These are phyloP conservation scores for Gynostemma pentaphyllum DNA, from an alignment of 306 rosid species.

Conservation along the genomic window DNA sequence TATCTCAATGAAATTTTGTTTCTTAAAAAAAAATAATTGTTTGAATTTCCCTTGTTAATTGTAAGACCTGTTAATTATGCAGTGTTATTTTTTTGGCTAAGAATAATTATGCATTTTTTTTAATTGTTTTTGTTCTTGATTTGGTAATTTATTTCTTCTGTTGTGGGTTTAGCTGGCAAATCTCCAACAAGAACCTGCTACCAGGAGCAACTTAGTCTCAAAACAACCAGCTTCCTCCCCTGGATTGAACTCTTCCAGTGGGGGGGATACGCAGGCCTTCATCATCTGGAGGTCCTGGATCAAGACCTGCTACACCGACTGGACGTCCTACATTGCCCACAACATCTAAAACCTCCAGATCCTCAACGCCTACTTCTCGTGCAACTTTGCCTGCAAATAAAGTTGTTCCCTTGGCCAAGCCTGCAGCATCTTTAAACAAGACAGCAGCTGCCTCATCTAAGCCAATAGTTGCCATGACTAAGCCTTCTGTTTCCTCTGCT, in stretches of 20 bases:
- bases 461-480: slow-evolving; percentile 32
- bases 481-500: slow-evolving; percentile 23
- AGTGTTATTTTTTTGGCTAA: too few species aligned
- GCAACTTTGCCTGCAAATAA: slow-evolving; percentile 42
- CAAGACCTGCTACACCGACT: slow-evolving; percentile 80
- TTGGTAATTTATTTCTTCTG: slow-evolving; percentile 18
- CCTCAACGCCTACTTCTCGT: slow-evolving; percentile 88
- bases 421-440: slow-evolving; percentile 18
- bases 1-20: too few species aligned
- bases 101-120: too few species aligned
- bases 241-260: slow-evolving; percentile 55
- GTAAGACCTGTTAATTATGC: neutral
- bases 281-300: slow-evolving; percentile 84
- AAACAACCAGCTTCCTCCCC: slow-evolving; percentile 69
- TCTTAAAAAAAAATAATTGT: too few species aligned
- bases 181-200: slow-evolving; percentile 51
- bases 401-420: slow-evolving; percentile 30
- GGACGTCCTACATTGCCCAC: slow-evolving; percentile 53
- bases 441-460: slow-evolving; percentile 22
- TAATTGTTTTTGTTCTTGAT: slow-evolving; percentile 13
- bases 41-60: neutral
- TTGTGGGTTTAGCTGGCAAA: slow-evolving; percentile 60
- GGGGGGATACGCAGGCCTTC: slow-evolving; percentile 67
- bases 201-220: slow-evolving; percentile 43
- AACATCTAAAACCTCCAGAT: slow-evolving; percentile 56